Evolutionary conservation across 2,329 filamentous ascomycete genomes (phyloP).

Genomic region (Nigrospora oryzae): DNA sequence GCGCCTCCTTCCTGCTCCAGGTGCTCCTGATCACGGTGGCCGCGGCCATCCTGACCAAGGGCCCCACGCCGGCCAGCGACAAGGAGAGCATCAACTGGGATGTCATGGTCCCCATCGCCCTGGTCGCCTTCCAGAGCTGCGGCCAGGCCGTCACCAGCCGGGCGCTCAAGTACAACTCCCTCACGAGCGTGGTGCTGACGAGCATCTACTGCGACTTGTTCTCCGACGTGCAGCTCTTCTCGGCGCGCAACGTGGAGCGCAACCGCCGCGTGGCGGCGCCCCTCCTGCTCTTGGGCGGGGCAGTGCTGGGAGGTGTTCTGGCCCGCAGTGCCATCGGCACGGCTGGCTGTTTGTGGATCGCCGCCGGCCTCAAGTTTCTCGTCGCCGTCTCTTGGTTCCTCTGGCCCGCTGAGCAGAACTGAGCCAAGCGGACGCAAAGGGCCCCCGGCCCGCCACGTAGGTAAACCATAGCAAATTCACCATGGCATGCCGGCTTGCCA

Average conservation of each 20-base stretch:
- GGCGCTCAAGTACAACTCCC: constrained; percentile 57
- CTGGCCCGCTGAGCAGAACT: constrained; percentile 42
- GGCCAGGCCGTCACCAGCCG: constrained; percentile 71
- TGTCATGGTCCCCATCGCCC: constrained; percentile 56
- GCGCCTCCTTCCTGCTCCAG: constrained; percentile 48
- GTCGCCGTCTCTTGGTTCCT: constrained; percentile 51
- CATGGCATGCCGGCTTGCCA: too few relatives aligned
- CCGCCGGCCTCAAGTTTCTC: constrained; percentile 43
- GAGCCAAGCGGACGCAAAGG: not conserved
- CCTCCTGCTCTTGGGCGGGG: constrained; percentile 38
- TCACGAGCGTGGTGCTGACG: constrained; percentile 74
- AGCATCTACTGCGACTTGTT: constrained; percentile 78
- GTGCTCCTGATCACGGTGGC: constrained; percentile 39
- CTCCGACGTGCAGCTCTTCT: constrained; percentile 48
- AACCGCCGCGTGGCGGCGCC: constrained; percentile 43
- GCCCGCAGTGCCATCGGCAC: constrained; percentile 38
- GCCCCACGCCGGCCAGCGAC: constrained; percentile 26
- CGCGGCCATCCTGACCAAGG: constrained; percentile 43
- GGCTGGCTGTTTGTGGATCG: constrained; percentile 50
- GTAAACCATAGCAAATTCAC: too few relatives aligned
- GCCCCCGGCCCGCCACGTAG: too few relatives aligned
- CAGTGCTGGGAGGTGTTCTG: constrained; percentile 40
- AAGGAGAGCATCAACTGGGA: constrained; percentile 43
- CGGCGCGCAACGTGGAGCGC: constrained; percentile 34
- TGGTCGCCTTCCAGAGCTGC: constrained; percentile 69